Base-by-base conservation (phyloP, 2,329 filamentous ascomycete species). In the Trichophyton verrucosum region DNA sequence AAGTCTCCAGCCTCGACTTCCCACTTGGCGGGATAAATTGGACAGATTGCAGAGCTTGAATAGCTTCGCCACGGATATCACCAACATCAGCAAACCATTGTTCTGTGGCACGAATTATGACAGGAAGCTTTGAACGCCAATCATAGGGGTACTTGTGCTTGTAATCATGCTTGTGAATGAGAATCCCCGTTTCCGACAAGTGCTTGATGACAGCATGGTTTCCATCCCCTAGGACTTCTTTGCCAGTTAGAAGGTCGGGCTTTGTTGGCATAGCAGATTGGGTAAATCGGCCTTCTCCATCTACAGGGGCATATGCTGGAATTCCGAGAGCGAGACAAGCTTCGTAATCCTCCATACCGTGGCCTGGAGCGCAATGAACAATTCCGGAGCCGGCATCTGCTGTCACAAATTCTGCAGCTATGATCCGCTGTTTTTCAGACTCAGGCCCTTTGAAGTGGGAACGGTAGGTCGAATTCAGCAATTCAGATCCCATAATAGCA, bases 51-150 rank as follows among this genome's bases (percentile, higher is more conserved):
- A 99, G 77, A 7, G 89, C 83, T 15, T 80, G 73, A 24, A 96
- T 76, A 0, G 91, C 89, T 36, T 82, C 79, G 1, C 82, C 77
- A 67, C 95, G 95, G 73, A 97, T 92, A 58, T 81, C 83, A 13
- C 81, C 89, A 1, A 96, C 89, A 72, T 97, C 89, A 9, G 94
- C 91, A 70, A 99, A 99, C 94, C 94, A 99, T 74, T 99, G 94
- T 42, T 91, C 89, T 0, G 95, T 99, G 2, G 94, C 92, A 65
- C 94, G 80, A 38, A 95, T 84, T 62, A 99, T 90, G 57, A 99
- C 86, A 0, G 94, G 94, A 66, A 88, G 81, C 74, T 97, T 99
- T 0, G 92, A 95, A 60, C 94, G 83, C 94, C 94, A 99, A 74
- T 99, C 94, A 67, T 97, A 96, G 0, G 94, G 94, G 71, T 97